Conservation (phyloP, 805 yeast species). For the Wilhelminamyces savonicus region DNA sequence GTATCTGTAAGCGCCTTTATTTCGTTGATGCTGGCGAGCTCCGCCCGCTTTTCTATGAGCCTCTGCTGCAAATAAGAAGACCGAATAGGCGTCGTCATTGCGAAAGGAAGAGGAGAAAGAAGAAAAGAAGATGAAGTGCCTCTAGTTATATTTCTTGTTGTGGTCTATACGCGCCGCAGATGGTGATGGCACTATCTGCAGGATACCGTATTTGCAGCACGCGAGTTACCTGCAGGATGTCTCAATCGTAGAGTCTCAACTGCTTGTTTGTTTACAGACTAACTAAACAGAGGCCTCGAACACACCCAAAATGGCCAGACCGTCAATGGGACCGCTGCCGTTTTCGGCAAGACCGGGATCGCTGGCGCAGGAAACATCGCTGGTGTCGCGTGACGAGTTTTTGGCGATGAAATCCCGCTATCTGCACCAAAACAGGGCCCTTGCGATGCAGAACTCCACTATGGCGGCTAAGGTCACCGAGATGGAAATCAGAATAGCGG, state of each 20-base stretch:
- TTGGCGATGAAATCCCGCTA: conserved; percentile 25
- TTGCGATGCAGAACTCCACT: conserved; percentile 54
- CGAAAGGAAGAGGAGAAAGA: too few species aligned
- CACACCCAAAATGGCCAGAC: conserved; percentile 19
- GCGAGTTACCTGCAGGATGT: too few species aligned
- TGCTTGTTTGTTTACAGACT: too few species aligned
- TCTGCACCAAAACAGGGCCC: conserved; percentile 45
- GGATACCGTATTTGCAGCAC: too few species aligned
- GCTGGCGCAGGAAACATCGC: conserved; percentile 4
- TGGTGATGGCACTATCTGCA: too few species aligned
- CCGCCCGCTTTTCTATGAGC: conserved; percentile 42
- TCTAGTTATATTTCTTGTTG: too few species aligned
- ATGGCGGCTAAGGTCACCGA: conserved; percentile 46
- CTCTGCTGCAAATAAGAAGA: conserved; percentile 12
- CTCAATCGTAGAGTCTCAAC: too few species aligned
- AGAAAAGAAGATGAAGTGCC: too few species aligned
- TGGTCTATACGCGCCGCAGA: too few species aligned
- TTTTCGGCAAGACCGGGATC: conserved; percentile 7
- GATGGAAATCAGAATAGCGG: conserved; percentile 46
- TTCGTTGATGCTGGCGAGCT: conserved; percentile 43
- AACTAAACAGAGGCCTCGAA: too few species aligned
- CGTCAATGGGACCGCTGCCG: conserved; percentile 10
- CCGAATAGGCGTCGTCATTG: too few species aligned
- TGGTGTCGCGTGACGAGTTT: conserved; percentile 4
- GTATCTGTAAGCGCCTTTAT: conserved; percentile 40